Percentiles rank a stretch among this genome's conserved stretches.
phyloP scores from a whole-genome alignment of 768 basidiomycete species.

The Suillus paluster region DNA sequence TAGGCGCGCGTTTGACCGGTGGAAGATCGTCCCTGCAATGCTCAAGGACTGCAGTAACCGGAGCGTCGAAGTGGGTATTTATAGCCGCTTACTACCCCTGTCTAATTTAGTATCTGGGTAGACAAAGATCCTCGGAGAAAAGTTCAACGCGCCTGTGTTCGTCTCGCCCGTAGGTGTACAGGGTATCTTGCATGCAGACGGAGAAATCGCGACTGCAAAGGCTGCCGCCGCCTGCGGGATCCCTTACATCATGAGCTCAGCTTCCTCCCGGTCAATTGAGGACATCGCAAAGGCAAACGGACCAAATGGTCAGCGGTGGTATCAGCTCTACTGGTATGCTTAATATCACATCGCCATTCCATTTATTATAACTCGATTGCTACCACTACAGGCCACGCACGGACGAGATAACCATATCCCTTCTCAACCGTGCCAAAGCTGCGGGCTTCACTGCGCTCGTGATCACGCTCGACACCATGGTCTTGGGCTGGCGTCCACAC shows the following conservation, averaged over 20 bases:
- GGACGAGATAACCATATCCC: conserved; percentile 62
- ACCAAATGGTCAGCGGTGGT: conserved; percentile 67
- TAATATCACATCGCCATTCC: background rate
- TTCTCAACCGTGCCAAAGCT: conserved; percentile 68
- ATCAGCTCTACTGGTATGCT: conserved; percentile 77
- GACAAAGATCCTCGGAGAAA: conserved; percentile 76
- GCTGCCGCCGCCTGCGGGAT: conserved; percentile 66
- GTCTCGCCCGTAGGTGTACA: conserved; percentile 82
- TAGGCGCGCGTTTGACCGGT: conserved; percentile 62
- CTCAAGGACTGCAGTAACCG: conserved; percentile 62
- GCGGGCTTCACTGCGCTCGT: conserved; percentile 72
- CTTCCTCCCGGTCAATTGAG: conserved; percentile 73
- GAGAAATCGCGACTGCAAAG: conserved; percentile 69
- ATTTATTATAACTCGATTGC: background rate
- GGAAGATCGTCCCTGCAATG: conserved; percentile 83
- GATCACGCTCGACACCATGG: conserved; percentile 79
- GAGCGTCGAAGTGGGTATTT: conserved; percentile 55
- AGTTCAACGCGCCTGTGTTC: conserved; percentile 61
- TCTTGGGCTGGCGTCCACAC: conserved; percentile 76
- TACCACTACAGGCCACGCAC: conserved; percentile 55
- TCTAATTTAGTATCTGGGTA: conserved; percentile 27
- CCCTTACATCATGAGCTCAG: conserved; percentile 78
- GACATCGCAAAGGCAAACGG: conserved; percentile 77
- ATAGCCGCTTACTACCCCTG: background rate
- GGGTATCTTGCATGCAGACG: conserved; percentile 70